These are phyloP conservation scores for Theobroma grandiflorum DNA, from an alignment of 441 rosid genomes.

Conservation along the genomic window DNA sequence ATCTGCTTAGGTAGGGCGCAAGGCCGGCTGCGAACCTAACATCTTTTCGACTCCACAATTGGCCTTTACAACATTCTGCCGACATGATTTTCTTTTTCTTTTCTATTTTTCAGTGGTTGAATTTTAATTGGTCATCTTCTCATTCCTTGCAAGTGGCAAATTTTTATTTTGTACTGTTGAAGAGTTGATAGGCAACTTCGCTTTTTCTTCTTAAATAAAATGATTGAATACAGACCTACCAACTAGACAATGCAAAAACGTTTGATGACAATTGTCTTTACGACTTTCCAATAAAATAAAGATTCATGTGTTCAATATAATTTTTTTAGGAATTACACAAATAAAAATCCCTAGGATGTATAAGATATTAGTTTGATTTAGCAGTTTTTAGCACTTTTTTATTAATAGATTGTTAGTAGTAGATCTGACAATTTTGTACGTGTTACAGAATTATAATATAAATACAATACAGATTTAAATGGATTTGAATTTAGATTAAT, in stretches of 20 bases:
- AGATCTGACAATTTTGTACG: too few relatives aligned
- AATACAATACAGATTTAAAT: too few relatives aligned
- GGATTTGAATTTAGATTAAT: too few relatives aligned
- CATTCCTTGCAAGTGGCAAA: neutral
- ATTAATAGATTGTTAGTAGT: neutral
- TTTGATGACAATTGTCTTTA: neutral
- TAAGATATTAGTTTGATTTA: neutral
- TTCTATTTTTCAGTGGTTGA: neutral
- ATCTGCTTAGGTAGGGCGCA: neutral
- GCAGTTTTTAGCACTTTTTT: neutral
- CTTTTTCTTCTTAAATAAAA: neutral
- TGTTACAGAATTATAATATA: too few relatives aligned
- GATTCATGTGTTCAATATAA: neutral
- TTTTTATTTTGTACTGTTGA: neutral
- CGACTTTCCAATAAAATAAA: neutral
- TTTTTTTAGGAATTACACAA: neutral
- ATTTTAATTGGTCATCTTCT: neutral
- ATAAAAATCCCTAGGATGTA: neutral
- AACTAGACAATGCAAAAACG: neutral
- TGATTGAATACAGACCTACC: neutral
- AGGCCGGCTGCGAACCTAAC: constrained; percentile 24
- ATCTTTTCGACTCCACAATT: neutral
- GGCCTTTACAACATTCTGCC: neutral
- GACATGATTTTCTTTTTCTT: neutral
- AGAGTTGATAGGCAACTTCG: neutral